Evolutionary conservation across 345 rosid genomes (phyloP).

Genomic region (Ceriops zippeliana): DNA sequence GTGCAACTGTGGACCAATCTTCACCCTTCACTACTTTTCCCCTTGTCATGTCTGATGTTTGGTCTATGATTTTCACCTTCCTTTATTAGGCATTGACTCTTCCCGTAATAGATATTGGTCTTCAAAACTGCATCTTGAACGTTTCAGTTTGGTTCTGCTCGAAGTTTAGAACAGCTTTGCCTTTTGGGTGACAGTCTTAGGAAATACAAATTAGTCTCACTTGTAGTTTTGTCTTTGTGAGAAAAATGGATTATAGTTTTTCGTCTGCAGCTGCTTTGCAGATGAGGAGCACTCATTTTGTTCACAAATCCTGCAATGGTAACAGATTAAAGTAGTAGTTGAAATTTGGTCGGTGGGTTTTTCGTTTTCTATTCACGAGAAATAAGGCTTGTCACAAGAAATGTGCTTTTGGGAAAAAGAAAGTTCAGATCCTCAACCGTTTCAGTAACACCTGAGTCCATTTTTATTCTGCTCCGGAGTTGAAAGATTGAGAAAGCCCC

Average conservation of each 20-base stretch:
- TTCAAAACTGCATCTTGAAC: conserved; percentile 14
- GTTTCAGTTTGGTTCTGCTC: conserved; percentile 10
- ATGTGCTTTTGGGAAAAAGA: conserved; percentile 19
- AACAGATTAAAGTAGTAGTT: neutral
- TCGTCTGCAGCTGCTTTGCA: neutral
- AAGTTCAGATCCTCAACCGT: conserved; percentile 37
- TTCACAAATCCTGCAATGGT: conserved; percentile 11
- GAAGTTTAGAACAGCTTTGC: conserved; percentile 10
- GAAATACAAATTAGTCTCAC: neutral
- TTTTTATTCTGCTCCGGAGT: conserved; percentile 6
- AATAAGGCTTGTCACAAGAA: conserved; percentile 43
- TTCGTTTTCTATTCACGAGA: conserved; percentile 44
- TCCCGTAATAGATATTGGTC: conserved; percentile 5
- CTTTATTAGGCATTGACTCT: conserved; percentile 3
- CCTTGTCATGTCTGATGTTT: neutral
- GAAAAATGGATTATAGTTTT: neutral
- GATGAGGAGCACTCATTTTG: neutral
- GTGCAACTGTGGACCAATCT: conserved; percentile 16
- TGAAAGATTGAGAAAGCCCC: neutral
- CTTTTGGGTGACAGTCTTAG: conserved; percentile 23
- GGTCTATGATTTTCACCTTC: neutral
- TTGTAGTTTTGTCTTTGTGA: conserved; percentile 12
- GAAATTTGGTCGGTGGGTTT: conserved; percentile 43
- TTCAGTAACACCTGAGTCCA: conserved; percentile 13
- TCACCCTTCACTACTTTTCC: conserved; percentile 16